A percentile compares a stretch with the other conserved stretches of the same genome.
Evolutionary conservation across 129 eudicot genomes (phyloP).

Genomic region (Pulicaria dysenterica): DNA sequence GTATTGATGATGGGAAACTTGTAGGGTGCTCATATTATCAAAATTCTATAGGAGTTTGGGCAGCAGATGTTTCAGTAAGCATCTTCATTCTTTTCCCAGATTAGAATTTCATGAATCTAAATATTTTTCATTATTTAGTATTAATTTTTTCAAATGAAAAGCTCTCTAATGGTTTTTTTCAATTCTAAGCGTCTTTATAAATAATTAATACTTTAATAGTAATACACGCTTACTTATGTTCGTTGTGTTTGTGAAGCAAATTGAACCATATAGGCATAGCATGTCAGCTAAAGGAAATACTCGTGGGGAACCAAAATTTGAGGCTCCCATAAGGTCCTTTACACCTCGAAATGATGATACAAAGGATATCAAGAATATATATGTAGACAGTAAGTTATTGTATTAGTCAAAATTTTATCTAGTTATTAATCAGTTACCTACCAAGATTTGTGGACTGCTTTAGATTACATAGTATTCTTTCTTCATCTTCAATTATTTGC

Average conservation of each 20-base stretch:
- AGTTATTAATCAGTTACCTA: not conserved
- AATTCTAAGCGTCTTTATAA: not conserved
- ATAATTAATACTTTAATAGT: not conserved
- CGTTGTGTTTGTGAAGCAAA: slow-evolving; percentile 43
- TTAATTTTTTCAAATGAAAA: not conserved
- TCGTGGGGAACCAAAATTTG: slow-evolving; percentile 46
- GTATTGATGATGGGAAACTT: slow-evolving; percentile 75
- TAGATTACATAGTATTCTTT: not conserved
- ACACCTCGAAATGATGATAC: slow-evolving; percentile 56
- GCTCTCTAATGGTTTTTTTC: not conserved
- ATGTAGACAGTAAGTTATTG: slow-evolving; percentile 84
- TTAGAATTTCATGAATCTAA: not conserved
- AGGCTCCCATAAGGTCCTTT: slow-evolving; percentile 48
- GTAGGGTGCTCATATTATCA: slow-evolving; percentile 85
- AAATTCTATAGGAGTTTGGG: slow-evolving; percentile 85
- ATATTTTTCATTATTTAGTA: not conserved
- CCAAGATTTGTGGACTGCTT: not conserved
- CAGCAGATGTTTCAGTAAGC: slow-evolving; percentile 75
- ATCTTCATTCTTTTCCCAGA: slow-evolving; percentile 10
- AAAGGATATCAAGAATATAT: slow-evolving; percentile 84
- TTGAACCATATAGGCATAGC: slow-evolving; percentile 59
- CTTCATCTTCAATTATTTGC: no score
- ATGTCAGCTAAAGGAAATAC: slow-evolving; percentile 36
- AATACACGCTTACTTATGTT: not conserved
- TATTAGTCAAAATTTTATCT: not conserved